These are phyloP conservation scores for Paramecium sonneborni DNA, from an alignment of 73 alveolate species.

Conservation along the genomic window DNA sequence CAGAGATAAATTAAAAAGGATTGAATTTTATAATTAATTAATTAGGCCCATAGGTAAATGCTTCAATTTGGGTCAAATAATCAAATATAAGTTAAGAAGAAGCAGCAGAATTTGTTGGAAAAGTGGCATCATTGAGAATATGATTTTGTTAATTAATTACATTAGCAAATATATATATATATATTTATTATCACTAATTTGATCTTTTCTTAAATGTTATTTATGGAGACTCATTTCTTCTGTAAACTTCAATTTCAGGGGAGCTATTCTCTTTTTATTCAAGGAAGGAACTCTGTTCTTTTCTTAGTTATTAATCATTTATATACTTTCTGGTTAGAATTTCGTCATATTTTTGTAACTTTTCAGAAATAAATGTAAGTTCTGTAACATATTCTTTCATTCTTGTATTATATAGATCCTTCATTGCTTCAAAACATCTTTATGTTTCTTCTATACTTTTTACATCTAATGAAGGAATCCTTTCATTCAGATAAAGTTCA, in stretches of 20 bases:
- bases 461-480: slow-evolving; percentile 12
- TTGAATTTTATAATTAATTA: background rate
- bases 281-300: slow-evolving; percentile 39
- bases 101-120: background rate
- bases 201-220: background rate
- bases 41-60: background rate
- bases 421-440: slow-evolving; percentile 62
- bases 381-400: slow-evolving; percentile 66
- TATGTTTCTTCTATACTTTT: slow-evolving; percentile 59
- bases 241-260: slow-evolving; percentile 29
- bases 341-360: slow-evolving; percentile 61
- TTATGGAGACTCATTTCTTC: slow-evolving; percentile 28
- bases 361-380: slow-evolving; percentile 60
- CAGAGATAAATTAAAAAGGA: background rate
- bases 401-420: slow-evolving; percentile 62
- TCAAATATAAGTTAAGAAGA: slow-evolving; percentile 5
- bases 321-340: slow-evolving; percentile 35
- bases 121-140: background rate
- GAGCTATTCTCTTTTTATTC: slow-evolving; percentile 33
- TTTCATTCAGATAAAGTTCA: slow-evolving; percentile 56
- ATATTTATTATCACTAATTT: background rate
- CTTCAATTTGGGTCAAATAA: background rate
- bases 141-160: slow-evolving; percentile 19
- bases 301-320: background rate
- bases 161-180: background rate